Evolutionary conservation across 2,329 filamentous ascomycete species (phyloP), one percentile per base, ranked within the genome.

Genomic region (Tolypocladium ophioglossoides): DNA sequence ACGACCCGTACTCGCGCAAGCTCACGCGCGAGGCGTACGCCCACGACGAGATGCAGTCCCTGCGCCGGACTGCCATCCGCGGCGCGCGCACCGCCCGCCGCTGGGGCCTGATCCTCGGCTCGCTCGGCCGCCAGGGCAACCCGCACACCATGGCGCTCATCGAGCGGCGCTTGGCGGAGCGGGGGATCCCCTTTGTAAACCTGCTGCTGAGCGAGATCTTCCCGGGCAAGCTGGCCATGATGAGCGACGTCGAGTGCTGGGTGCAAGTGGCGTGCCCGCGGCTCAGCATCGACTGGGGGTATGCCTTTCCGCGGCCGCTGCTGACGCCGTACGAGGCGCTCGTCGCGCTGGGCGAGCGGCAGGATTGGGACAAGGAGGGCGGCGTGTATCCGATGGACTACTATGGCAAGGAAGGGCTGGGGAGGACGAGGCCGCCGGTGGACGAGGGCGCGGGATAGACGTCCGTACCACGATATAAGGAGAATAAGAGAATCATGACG

Each of bases 271-370:
- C 94, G 6, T 99, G 94, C 71, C 94, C 94, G n/a, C 77, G 94
- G 51, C 67, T 99, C 67, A 97, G 92, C 69, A 99, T 99, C 61
- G 94, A 99, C 72, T 99, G 94, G 94, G 94, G 94, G 0, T 97
- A 97, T 73, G 94, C 94, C 0, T 99, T 99, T 66, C 82, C 90
- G 1, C 75, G 89, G 49, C 94, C 94, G 50, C 69, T 99, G 55
- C 71, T 99, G 66, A 97, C 92, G 52, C 92, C 94, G 2, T 96
- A 99, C 63, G 94, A 99, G 73, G 94, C 94, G 8, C 78, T 97
- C 56, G 85, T 99, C 37, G 89, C 90, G n/a, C 72, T 99, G 50
- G 91, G 87, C 3, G 84, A 84, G 57, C 82, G 80, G 59, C 80
- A 94, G 61, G 87, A 87, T 50, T 95, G 84, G 89, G 84, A 77